phyloP scores from a whole-genome alignment of 2,329 filamentous ascomycete genomes.

The Pseudocercospora eumusae region DNA sequence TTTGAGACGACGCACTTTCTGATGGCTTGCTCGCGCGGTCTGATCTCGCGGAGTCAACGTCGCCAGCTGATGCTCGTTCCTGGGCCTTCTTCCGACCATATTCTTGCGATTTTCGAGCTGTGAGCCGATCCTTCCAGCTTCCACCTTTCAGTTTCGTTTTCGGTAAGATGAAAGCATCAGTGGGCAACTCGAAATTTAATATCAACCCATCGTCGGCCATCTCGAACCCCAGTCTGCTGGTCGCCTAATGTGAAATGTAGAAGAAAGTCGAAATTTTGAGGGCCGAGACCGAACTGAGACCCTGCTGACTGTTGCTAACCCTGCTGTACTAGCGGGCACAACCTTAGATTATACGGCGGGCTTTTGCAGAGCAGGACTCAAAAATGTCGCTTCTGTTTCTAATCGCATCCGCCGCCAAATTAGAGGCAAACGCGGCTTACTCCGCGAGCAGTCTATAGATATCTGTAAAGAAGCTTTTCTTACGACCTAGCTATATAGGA shows the following conservation, averaged over 20 bases:
- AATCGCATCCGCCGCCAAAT: no score
- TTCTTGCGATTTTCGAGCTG: slow-evolving; percentile 69
- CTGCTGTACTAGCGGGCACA: no score
- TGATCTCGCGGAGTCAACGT: background rate
- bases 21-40: no score
- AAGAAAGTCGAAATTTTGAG: slow-evolving; percentile 6
- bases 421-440: no score
- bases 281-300: background rate
- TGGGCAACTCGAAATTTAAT: slow-evolving; percentile 78
- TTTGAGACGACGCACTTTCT: background rate
- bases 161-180: slow-evolving; percentile 63
- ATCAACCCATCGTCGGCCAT: slow-evolving; percentile 97
- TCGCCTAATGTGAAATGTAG: background rate
- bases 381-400: background rate
- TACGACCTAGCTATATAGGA: no score
- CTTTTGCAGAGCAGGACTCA: background rate
- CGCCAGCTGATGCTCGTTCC: slow-evolving; percentile 26
- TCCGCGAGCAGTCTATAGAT: no score
- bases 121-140: slow-evolving; percentile 86
- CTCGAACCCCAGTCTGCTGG: background rate
- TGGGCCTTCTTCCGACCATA: slow-evolving; percentile 51
- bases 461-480: no score
- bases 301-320: no score
- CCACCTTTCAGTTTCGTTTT: slow-evolving; percentile 78
- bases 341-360: background rate